phyloP scores from a whole-genome alignment of 2,329 filamentous ascomycete genomes.

The Didymosphaeria variabile region DNA sequence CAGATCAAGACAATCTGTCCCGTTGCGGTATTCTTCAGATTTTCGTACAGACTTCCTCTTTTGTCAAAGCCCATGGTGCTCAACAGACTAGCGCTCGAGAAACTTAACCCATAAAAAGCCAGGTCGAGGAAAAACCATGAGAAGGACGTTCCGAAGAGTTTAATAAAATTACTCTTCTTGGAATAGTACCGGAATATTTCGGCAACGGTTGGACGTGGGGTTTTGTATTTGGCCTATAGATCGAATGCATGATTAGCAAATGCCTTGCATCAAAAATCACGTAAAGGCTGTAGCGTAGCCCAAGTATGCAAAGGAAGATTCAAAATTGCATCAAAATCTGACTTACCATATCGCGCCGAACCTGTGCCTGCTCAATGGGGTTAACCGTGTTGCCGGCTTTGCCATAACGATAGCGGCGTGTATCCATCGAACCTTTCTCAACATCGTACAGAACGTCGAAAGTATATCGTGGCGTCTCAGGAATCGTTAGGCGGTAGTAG shows the following conservation, averaged over 20 bases:
- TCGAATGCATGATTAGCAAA: neutral
- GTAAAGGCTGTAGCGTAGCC: neutral
- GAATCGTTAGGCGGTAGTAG: slow-evolving; percentile 87
- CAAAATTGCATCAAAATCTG: neutral
- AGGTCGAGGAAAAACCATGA: slow-evolving; percentile 77
- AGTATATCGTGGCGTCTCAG: slow-evolving; percentile 87
- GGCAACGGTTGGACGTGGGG: slow-evolving; percentile 38
- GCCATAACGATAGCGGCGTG: slow-evolving; percentile 76
- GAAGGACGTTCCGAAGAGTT: slow-evolving; percentile 77
- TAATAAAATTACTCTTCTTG: slow-evolving; percentile 73
- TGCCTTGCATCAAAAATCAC: slow-evolving; percentile 24
- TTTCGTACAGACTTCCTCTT: slow-evolving; percentile 71
- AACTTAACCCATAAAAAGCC: slow-evolving; percentile 65
- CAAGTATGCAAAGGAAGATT: neutral
- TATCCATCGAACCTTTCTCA: slow-evolving; percentile 69
- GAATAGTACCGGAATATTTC: slow-evolving; percentile 77
- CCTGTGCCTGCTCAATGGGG: slow-evolving; percentile 68
- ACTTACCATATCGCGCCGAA: slow-evolving; percentile 52
- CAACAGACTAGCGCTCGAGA: slow-evolving; percentile 80
- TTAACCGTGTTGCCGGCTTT: slow-evolving; percentile 67
- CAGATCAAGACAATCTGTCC: slow-evolving; percentile 82
- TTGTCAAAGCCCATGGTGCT: slow-evolving; percentile 74
- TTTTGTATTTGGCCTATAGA: slow-evolving; percentile 39
- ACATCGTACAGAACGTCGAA: slow-evolving; percentile 82
- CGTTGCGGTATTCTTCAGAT: slow-evolving; percentile 76